phyloP scores from a whole-genome alignment of 1,284 basidiomycete species.

The Austroboletus niveus region DNA sequence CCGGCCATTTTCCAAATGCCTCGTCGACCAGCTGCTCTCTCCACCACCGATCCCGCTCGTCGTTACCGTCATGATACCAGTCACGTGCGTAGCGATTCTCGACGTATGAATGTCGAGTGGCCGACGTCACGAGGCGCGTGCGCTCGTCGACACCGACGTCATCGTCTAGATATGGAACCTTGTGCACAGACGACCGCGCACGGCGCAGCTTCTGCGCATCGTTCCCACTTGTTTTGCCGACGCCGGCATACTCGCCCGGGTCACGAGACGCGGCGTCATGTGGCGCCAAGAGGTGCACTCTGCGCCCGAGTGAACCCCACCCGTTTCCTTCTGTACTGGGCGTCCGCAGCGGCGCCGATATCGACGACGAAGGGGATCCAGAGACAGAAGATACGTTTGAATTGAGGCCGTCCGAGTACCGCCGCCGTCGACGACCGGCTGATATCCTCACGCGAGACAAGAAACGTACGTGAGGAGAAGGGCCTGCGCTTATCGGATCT shows the following conservation, averaged over 20 bases:
- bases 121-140: conserved; percentile 30
- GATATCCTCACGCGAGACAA: conserved; percentile 57
- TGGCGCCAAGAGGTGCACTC: conserved; percentile 41
- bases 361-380: conserved; percentile 66
- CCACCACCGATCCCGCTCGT: conserved; percentile 30
- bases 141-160: conserved; percentile 27
- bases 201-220: neutral
- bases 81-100: conserved; percentile 6
- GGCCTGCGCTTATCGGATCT: conserved; percentile 24
- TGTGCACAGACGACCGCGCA: conserved; percentile 3
- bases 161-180: conserved; percentile 3
- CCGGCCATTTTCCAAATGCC: conserved; percentile 66
- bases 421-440: conserved; percentile 40
- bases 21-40: conserved; percentile 44
- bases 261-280: neutral
- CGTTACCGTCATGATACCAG: conserved; percentile 23
- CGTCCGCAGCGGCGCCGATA: conserved; percentile 67
- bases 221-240: neutral
- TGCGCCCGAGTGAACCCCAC: conserved; percentile 58
- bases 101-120: conserved; percentile 14
- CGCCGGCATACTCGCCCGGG: neutral
- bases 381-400: conserved; percentile 48
- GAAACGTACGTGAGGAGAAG: conserved; percentile 44
- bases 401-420: conserved; percentile 22
- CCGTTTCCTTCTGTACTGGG: conserved; percentile 48